Conservation (phyloP, 768 basidiomycete genomes). For the Auriscalpium microsporum region DNA sequence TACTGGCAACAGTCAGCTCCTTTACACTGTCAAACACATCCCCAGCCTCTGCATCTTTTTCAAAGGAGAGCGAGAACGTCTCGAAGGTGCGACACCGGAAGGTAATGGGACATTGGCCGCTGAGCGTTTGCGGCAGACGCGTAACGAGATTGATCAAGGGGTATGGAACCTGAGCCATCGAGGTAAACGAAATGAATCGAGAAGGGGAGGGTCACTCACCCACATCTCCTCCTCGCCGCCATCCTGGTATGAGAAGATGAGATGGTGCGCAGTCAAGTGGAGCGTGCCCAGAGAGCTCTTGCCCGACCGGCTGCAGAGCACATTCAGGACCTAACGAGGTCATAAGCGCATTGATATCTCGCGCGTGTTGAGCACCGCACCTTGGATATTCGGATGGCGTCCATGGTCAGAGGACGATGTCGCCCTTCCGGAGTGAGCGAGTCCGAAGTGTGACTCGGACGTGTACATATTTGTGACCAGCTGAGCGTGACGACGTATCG, state of each 20-base stretch:
- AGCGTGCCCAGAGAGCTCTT: constrained; percentile 59
- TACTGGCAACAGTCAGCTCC: constrained; percentile 83
- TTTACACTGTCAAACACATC: constrained; percentile 95
- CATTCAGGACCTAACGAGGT: constrained; percentile 53
- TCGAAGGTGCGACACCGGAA: constrained; percentile 86
- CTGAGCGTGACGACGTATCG: no score
- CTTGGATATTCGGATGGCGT: constrained; percentile 67
- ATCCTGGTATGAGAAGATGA: constrained; percentile 78
- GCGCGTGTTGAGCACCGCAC: constrained; percentile 22
- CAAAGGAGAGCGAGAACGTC: constrained; percentile 64
- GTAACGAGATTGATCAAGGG: constrained; percentile 87
- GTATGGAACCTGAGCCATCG: constrained; percentile 66
- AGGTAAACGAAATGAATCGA: constrained; percentile 13
- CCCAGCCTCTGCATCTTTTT: constrained; percentile 57
- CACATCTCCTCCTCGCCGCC: constrained; percentile 68
- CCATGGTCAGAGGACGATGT: constrained; percentile 36
- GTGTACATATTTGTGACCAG: no score
- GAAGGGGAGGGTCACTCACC: constrained; percentile 42
- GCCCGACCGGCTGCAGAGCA: constrained; percentile 59
- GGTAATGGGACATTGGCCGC: constrained; percentile 70
- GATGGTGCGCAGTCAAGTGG: constrained; percentile 92
- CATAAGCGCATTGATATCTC: neutral
- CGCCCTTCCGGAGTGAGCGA: no score
- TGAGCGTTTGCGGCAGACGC: constrained; percentile 76
- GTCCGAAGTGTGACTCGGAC: no score